These are phyloP conservation scores for Kokia cookei DNA, from an alignment of 441 rosid genomes.

Conservation along the genomic window DNA sequence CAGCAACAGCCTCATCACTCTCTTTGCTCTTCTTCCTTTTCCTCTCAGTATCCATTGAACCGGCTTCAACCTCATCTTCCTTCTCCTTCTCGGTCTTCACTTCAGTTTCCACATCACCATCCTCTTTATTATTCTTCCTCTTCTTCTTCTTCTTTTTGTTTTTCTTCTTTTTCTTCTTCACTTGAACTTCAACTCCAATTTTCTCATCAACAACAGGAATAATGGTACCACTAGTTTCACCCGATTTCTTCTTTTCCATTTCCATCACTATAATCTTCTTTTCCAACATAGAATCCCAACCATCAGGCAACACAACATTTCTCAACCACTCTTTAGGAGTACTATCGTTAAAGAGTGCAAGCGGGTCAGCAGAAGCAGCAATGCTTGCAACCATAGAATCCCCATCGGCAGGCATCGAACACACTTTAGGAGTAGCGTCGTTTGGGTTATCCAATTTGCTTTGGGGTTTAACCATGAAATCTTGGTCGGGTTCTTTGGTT, in stretches of 20 bases:
- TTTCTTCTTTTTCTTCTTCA: slow-evolving; percentile 25
- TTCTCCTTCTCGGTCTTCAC: slow-evolving; percentile 25
- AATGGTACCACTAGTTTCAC: slow-evolving; percentile 29
- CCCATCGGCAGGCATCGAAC: slow-evolving; percentile 51
- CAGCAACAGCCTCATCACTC: not conserved
- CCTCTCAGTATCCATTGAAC: slow-evolving; percentile 28
- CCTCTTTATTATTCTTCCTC: slow-evolving; percentile 24
- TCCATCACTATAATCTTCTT: not conserved
- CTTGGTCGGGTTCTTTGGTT: slow-evolving; percentile 13
- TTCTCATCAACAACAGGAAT: slow-evolving; percentile 47
- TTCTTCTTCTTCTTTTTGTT: slow-evolving; percentile 31
- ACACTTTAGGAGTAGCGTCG: not conserved
- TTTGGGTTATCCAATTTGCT: too few relatives aligned
- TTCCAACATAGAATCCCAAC: not conserved
- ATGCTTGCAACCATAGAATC: slow-evolving; percentile 56
- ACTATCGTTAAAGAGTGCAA: not conserved
- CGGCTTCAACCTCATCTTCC: slow-evolving; percentile 19
- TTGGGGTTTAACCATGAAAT: slow-evolving; percentile 56
- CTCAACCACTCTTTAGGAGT: not conserved
- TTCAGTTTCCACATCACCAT: slow-evolving; percentile 13
- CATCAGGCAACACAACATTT: not conserved
- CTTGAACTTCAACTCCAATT: slow-evolving; percentile 23
- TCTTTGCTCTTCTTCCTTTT: slow-evolving; percentile 43
- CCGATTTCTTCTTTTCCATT: slow-evolving; percentile 4
- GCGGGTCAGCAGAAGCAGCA: slow-evolving; percentile 50